Evolutionary conservation across 2,329 filamentous ascomycete genomes (phyloP).

Genomic region (Aschersonia sp.): DNA sequence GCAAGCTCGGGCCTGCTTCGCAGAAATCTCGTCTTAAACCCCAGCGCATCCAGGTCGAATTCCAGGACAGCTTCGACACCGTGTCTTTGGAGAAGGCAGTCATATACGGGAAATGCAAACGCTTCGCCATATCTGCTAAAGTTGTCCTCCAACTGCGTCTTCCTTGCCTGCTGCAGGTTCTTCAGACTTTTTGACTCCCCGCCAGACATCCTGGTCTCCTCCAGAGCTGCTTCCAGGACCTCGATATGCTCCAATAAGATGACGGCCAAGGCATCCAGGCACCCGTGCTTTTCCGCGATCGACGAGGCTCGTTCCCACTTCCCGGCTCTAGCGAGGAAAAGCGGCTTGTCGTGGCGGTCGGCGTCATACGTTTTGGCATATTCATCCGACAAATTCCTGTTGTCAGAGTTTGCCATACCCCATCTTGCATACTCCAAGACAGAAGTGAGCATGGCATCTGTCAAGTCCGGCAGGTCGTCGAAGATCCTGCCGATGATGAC

Average conservation of each 20-base stretch:
- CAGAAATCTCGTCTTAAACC: constrained; percentile 66
- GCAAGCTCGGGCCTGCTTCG: constrained; percentile 55
- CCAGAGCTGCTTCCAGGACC: constrained; percentile 14
- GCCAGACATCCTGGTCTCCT: constrained; percentile 12
- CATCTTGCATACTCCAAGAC: constrained; percentile 38
- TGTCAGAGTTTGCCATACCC: constrained; percentile 27
- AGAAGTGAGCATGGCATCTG: constrained; percentile 38
- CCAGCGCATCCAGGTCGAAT: constrained; percentile 51
- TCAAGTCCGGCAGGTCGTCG: constrained; percentile 32
- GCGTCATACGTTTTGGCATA: constrained; percentile 33
- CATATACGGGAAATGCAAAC: constrained; percentile 68
- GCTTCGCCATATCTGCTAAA: constrained; percentile 50
- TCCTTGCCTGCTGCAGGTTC: constrained; percentile 24
- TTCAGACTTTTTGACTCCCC: constrained; percentile 15
- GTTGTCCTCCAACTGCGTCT: constrained; percentile 28
- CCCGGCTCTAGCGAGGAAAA: constrained; percentile 36
- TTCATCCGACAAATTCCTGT: constrained; percentile 26
- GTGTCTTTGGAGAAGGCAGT: constrained; percentile 54
- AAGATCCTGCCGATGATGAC: constrained; percentile 29
- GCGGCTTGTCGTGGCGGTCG: constrained; percentile 36
- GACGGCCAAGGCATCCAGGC: constrained; percentile 39
- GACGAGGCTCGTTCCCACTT: constrained; percentile 43
- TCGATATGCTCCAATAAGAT: constrained; percentile 40
- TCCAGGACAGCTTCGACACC: constrained; percentile 55
- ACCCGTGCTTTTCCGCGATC: constrained; percentile 43